Percentiles rank a stretch among this genome's conserved stretches.
Evolutionary conservation across 2,329 filamentous ascomycete species (phyloP).

Genomic region (Dactylellina parvicollis): DNA sequence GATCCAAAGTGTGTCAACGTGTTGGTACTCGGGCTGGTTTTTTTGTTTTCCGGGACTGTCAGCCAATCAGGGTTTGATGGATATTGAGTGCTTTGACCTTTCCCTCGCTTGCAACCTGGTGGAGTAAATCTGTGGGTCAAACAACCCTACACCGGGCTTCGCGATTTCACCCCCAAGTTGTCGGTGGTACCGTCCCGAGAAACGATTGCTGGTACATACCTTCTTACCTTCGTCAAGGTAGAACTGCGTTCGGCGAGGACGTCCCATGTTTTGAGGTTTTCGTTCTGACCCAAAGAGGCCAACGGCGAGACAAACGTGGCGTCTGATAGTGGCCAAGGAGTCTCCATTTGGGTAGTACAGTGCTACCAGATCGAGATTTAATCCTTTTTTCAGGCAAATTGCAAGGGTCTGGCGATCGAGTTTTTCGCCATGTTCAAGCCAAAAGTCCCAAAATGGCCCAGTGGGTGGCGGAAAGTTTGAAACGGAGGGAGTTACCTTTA

Average conservation of each 20-base stretch:
- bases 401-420: constrained; percentile 36
- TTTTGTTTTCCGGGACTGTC: neutral
- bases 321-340: constrained; percentile 16
- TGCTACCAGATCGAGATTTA: constrained; percentile 26
- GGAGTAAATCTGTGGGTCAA: neutral
- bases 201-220: too few relatives aligned
- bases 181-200: too few relatives aligned
- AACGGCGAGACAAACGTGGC: constrained; percentile 22
- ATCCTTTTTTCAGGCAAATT: constrained; percentile 4
- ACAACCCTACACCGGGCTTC: too few relatives aligned
- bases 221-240: too few relatives aligned
- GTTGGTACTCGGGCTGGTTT: too few relatives aligned
- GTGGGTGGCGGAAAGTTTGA: constrained; percentile 44
- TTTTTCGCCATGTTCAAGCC: constrained; percentile 45
- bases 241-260: too few relatives aligned
- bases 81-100: neutral
- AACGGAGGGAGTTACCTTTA: constrained; percentile 49
- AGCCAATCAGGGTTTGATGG: constrained; percentile 3
- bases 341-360: constrained; percentile 27
- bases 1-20: too few relatives aligned
- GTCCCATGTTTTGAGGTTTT: neutral
- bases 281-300: neutral
- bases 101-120: neutral
- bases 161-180: too few relatives aligned
- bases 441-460: constrained; percentile 37